These are phyloP conservation scores for Talaromyces islandicus DNA, from an alignment of 2,329 filamentous ascomycete species.

Conservation along the genomic window DNA sequence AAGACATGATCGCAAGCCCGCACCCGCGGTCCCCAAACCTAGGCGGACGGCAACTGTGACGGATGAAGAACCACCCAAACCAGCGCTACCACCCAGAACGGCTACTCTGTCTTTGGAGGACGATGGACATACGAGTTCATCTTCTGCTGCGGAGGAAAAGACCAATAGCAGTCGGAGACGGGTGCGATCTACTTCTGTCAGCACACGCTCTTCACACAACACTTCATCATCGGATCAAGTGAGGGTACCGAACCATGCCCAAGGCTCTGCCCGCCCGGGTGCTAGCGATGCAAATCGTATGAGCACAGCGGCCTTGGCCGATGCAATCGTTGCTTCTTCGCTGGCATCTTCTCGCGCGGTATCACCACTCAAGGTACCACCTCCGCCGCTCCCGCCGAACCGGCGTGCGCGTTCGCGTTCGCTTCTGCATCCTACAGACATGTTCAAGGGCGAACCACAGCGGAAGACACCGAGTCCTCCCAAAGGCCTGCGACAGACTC, in stretches of 20 bases:
- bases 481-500: conserved; percentile 36
- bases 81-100: not conserved
- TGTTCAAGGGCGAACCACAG: conserved; percentile 22
- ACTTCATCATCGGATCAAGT: conserved; percentile 20
- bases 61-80: not conserved
- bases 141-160: not conserved
- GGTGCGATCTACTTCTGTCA: conserved; percentile 1
- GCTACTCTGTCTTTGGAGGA: not conserved
- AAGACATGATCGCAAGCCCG: conserved; percentile 1
- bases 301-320: conserved; percentile 35
- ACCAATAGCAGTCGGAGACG: not conserved
- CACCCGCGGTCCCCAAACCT: conserved; percentile 2
- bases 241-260: conserved; percentile 20
- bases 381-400: conserved; percentile 33
- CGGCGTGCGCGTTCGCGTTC: conserved; percentile 32
- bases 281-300: conserved; percentile 20
- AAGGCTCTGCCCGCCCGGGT: conserved; percentile 18
- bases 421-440: conserved; percentile 27
- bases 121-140: not conserved
- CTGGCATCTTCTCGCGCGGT: conserved; percentile 37
- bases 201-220: conserved; percentile 12
- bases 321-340: conserved; percentile 44
- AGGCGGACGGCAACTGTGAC: not conserved
- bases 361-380: conserved; percentile 31
- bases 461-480: conserved; percentile 29